Conservation (phyloP, 768 basidiomycete genomes). For the Leccinum boreale region DNA sequence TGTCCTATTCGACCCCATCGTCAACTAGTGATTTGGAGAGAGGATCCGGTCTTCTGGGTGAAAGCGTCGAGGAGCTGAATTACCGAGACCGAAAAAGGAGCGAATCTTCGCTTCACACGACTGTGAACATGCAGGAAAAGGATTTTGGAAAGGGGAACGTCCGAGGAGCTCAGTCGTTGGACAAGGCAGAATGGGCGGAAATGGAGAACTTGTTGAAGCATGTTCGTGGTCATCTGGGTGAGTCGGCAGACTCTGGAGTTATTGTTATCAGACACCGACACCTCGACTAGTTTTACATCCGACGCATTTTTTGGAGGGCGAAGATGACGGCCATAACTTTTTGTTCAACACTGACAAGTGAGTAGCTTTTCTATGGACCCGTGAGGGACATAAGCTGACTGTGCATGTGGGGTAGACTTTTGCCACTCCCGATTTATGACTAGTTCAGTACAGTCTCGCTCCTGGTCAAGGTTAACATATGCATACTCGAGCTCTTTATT, state of each 20-base stretch:
- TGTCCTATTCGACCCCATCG: slow-evolving; percentile 41
- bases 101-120: slow-evolving; percentile 14
- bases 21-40: slow-evolving; percentile 51
- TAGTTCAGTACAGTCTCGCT: slow-evolving; percentile 24
- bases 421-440: slow-evolving; percentile 75
- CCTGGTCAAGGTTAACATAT: not conserved
- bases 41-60: slow-evolving; percentile 6
- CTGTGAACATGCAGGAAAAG: slow-evolving; percentile 36
- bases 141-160: slow-evolving; percentile 34
- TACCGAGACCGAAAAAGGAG: slow-evolving; percentile 20
- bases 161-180: slow-evolving; percentile 66
- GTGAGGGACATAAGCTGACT: slow-evolving; percentile 4
- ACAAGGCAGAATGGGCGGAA: slow-evolving; percentile 79
- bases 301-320: slow-evolving; percentile 86
- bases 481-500: not conserved
- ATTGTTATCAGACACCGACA: not conserved
- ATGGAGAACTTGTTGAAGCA: slow-evolving; percentile 83
- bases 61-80: slow-evolving; percentile 18
- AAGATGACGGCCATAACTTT: slow-evolving; percentile 90
- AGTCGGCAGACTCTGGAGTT: slow-evolving; percentile 16
- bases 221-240: slow-evolving; percentile 84
- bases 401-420: slow-evolving; percentile 35
- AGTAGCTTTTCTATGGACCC: slow-evolving; percentile 13
- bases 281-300: slow-evolving; percentile 72
- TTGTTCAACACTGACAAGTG: slow-evolving; percentile 86